These are phyloP conservation scores for Penicillium flavigenum DNA, from an alignment of 495 filamentous ascomycete genomes.

Conservation along the genomic window DNA sequence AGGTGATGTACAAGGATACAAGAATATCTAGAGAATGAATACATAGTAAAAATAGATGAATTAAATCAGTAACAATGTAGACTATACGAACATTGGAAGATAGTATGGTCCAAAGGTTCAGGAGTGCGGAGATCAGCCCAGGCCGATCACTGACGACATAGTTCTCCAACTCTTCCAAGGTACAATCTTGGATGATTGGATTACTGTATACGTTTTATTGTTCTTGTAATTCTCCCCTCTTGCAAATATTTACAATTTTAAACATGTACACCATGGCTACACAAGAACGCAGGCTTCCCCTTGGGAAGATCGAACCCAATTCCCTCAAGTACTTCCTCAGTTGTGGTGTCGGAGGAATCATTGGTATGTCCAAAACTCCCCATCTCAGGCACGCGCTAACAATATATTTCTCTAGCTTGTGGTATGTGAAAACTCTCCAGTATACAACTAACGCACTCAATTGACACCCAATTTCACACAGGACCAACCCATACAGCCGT, in stretches of 20 bases:
- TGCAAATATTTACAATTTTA: not conserved
- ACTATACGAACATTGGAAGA: too few species aligned
- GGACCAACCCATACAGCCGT: conserved; percentile 59
- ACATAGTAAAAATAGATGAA: too few species aligned
- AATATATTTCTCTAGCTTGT: conserved; percentile 48
- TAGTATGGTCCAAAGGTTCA: too few species aligned
- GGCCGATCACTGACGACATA: not conserved
- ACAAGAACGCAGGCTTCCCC: conserved; percentile 43
- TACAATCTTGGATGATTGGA: not conserved
- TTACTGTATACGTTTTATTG: not conserved
- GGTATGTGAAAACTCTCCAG: conserved; percentile 39
- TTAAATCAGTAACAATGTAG: not conserved
- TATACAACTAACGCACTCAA: not conserved
- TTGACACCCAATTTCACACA: conserved; percentile 17
- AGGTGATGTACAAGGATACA: too few species aligned
- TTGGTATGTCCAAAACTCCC: conserved; percentile 45
- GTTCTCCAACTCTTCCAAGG: not conserved
- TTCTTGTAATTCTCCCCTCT: not conserved
- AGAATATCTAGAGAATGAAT: not conserved
- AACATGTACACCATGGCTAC: not conserved
- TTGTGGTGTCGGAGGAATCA: conserved; percentile 63
- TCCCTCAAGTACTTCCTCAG: conserved; percentile 65
- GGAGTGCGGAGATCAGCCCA: not conserved
- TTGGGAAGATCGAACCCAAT: conserved; percentile 64
- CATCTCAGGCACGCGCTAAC: conserved; percentile 8